Evolutionary conservation across 305 asterid genomes (phyloP).

Genomic region (Fraxinus paxiana): DNA sequence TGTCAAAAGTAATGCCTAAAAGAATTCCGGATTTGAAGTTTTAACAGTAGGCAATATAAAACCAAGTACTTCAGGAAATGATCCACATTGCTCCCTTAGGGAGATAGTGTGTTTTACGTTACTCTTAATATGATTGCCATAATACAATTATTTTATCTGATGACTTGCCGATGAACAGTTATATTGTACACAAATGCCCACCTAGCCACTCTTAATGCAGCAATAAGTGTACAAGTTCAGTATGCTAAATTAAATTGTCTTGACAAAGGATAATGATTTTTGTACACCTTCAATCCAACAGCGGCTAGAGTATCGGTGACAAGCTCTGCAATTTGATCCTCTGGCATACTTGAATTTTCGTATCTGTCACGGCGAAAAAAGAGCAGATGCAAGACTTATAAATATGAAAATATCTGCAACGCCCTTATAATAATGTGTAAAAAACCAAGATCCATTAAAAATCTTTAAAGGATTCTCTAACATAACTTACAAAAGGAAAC

Average conservation of each 20-base stretch:
- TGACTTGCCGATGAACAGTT: background rate
- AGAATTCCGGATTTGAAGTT: background rate
- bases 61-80: slow-evolving; percentile 1
- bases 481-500: slow-evolving; percentile 83
- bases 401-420: slow-evolving; percentile 6
- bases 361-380: slow-evolving; percentile 48
- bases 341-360: slow-evolving; percentile 86
- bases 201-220: background rate
- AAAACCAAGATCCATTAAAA: background rate
- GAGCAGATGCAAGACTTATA: background rate
- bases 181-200: background rate
- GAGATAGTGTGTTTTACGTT: slow-evolving; percentile 4
- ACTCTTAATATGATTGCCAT: background rate
- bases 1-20: background rate
- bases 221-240: background rate
- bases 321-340: slow-evolving; percentile 70
- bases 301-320: slow-evolving; percentile 95
- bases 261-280: slow-evolving; percentile 3
- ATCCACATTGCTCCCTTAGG: background rate
- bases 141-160: background rate
- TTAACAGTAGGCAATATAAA: slow-evolving; percentile 8
- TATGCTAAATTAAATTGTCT: slow-evolving; percentile 17
- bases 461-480: slow-evolving; percentile 6
- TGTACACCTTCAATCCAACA: slow-evolving; percentile 88
- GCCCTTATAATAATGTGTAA: background rate